These are phyloP conservation scores for Sphagnum fallax DNA, from an alignment of 228 moss, liverwort and hornwort species.

Conservation along the genomic window DNA sequence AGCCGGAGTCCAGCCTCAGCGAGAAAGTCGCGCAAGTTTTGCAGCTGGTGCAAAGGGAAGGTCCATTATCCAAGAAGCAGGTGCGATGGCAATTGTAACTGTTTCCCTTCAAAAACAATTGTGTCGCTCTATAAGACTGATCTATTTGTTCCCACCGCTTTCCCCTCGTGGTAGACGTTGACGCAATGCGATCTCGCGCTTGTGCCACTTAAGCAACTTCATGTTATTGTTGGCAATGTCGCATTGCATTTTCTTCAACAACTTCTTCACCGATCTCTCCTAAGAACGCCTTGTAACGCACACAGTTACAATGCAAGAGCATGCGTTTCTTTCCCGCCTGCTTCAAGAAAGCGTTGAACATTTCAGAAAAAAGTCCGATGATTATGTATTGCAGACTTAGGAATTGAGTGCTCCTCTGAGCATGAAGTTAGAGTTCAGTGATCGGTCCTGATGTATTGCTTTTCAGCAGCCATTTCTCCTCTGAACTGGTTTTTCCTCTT, in stretches of 20 bases:
- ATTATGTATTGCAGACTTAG: background rate
- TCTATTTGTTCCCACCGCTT: too few species aligned
- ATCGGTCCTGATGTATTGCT: background rate
- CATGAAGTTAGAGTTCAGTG: background rate
- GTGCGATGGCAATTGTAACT: slow-evolving; percentile 8
- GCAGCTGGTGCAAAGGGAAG: slow-evolving; percentile 61
- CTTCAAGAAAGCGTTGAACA: too few species aligned
- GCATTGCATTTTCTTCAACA: background rate
- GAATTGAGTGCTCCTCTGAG: background rate
- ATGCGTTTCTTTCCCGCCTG: too few species aligned
- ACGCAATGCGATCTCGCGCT: too few species aligned
- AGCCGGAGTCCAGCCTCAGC: slow-evolving; percentile 28
- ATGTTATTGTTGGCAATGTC: too few species aligned
- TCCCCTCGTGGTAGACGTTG: too few species aligned
- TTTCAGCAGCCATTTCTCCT: background rate
- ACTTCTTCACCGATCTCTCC: background rate
- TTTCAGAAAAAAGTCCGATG: too few species aligned
- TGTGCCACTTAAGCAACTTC: too few species aligned
- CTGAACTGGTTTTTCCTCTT: background rate
- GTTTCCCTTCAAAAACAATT: too few species aligned
- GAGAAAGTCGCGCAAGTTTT: slow-evolving; percentile 66
- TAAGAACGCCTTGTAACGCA: too few species aligned
- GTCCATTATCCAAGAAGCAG: slow-evolving; percentile 62
- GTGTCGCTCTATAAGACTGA: too few species aligned
- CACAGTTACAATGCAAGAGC: too few species aligned